Base-by-base conservation (phyloP, 2,329 filamentous ascomycete genomes). In the Penicillium sp. region DNA sequence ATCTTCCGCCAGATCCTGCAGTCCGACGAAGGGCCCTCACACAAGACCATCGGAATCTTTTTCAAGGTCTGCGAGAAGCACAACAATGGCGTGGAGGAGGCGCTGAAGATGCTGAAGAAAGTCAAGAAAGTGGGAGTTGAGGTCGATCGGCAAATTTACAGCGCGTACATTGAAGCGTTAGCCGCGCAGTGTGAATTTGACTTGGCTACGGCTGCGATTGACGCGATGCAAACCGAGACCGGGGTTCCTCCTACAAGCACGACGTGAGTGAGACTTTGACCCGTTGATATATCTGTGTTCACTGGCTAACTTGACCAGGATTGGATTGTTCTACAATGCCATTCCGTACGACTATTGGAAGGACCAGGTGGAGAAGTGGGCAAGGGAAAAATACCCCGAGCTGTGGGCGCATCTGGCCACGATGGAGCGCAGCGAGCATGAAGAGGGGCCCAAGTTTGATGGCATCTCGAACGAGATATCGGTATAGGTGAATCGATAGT, bases 1-100 rank as follows among this genome's bases (percentile, higher is more conserved):
- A 89, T 89, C 64, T 97, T 91, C 89, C 77, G 83, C 47, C 83
- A 95, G 42, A 90, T 98, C 49, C 83, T 85, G n/a, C 80, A 82
- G 48, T 89, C 86, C 0, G 77, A 79, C n/a, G 91, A 97, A 69
- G 93, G 93, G 0, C 93, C 93, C 0, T 87, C 85, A 1, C 89
- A 93, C 61, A 81, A 82, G 53, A 91, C 86, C 53, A 79, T 98
- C 32, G 82, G 86, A 40, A 86, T 93, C 29, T 85, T 90, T 2
- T 89, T 98, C 59, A 84, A 85, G 58, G 81, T 85, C 1, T 92
- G 90, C 66, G 85, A 95, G 66, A 75, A 74, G 53, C 77, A 74
- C 49, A 64, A 67, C 42, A 69, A 70, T 31, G 73, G 73, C 5
- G 58, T 60, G 1, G 61, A 70, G 28, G 72, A 75, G 49, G 73